A percentile compares a stretch with the other conserved stretches of the same genome.
These are phyloP conservation scores for Talaromyces sp. DNA, from an alignment of 2,329 filamentous ascomycete genomes.

Conservation along the genomic window DNA sequence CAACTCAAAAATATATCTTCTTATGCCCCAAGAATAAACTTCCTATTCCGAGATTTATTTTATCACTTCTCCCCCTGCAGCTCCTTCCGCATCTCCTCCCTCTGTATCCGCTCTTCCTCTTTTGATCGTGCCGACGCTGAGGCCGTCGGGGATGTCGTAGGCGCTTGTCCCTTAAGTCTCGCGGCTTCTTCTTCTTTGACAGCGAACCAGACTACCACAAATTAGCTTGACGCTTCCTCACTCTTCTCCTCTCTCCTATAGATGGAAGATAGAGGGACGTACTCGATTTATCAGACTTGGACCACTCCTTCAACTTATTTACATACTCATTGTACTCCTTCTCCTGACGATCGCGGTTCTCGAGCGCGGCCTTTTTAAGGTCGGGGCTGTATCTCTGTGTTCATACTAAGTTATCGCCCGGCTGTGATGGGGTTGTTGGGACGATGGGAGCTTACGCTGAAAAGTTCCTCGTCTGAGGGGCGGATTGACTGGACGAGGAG, in stretches of 20 bases:
- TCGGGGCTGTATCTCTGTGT: slow-evolving; percentile 82
- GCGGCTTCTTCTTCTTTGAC: slow-evolving; percentile 38
- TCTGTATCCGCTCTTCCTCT: slow-evolving; percentile 34
- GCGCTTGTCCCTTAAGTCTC: slow-evolving; percentile 25
- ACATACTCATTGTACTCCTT: slow-evolving; percentile 91
- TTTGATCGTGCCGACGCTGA: slow-evolving; percentile 25
- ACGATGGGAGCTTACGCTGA: slow-evolving; percentile 51
- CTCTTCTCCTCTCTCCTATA: too few species aligned
- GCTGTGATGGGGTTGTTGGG: background rate
- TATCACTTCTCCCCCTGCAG: slow-evolving; percentile 34
- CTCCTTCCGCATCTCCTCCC: slow-evolving; percentile 41
- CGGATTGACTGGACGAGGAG: slow-evolving; percentile 68
- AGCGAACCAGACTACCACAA: slow-evolving; percentile 37
- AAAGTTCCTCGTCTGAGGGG: slow-evolving; percentile 88
- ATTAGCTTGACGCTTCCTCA: background rate
- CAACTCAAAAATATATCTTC: background rate
- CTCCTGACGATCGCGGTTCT: slow-evolving; percentile 69
- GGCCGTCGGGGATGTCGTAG: slow-evolving; percentile 17
- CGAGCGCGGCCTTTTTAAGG: slow-evolving; percentile 82
- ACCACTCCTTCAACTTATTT: slow-evolving; percentile 75
- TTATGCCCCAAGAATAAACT: background rate
- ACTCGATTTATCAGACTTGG: slow-evolving; percentile 91
- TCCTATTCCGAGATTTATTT: background rate
- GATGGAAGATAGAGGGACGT: slow-evolving; percentile 24
- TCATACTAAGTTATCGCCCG: background rate